Evolutionary conservation across 2,329 filamentous ascomycete species (phyloP), one percentile per base, ranked within the genome.

Genomic region (Shiraia sp.): DNA sequence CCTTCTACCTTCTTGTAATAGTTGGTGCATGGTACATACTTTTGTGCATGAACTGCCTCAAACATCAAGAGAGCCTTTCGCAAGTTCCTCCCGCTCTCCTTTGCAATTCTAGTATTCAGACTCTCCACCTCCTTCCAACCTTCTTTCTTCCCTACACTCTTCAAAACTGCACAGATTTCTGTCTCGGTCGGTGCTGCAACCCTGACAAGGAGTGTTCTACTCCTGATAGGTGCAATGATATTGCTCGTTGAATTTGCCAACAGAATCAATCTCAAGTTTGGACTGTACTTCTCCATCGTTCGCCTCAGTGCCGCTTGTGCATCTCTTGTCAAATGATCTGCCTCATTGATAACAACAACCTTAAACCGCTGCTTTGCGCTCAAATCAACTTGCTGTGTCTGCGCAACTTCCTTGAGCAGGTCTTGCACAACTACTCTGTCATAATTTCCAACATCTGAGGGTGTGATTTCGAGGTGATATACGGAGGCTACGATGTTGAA

Each of bases 231-330:
- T n/a, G 93, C 92, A 69, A 99, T 99, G 60, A 99, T 99, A 65
- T 97, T 97, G 51, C 91, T 91, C 15, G 93, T 99, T 55, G 88
- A 95, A 68, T 97, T 97, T 34, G 93, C 93, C 46, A 99, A 75
- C 46, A 99, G 75, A 34, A 99, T 97, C 57, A 99, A 72, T 15
- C 93, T 81, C 64, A 99, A 64, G 68, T 99, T 99, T 10, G 92
- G 91, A 61, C 88, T 95, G 77, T 99, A 99, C 72, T 99, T 99
- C 74, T 99, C 93, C 93, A 99, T 99, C 0, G 93, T 99, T 50
- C 93, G 79, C 69, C 93, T 83, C 63, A 99, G 75, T 23, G 95
- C 95, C 0, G 95, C 93, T 73, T 99, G 93, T 3, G 93, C 93
- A 77, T 99, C 93, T 51, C 93, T 79, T 3, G 87, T 93, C 52